phyloP scores from a whole-genome alignment of 2,329 filamentous ascomycete species.

The Immersiporthe knoxdaviesiana region DNA sequence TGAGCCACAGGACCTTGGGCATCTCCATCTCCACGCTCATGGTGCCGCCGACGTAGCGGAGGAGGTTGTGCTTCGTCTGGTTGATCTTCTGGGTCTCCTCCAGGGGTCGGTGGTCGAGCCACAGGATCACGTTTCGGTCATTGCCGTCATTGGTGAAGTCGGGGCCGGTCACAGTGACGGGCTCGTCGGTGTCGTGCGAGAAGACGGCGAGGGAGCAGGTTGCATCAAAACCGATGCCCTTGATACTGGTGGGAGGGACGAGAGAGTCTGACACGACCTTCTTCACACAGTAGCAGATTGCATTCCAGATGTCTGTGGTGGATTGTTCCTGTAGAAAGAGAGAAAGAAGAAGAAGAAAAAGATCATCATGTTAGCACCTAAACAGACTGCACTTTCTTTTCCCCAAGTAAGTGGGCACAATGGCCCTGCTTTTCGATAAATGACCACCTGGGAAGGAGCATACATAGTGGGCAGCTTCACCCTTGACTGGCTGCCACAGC shows the following conservation, averaged over 20 bases:
- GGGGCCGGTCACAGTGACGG: constrained; percentile 85
- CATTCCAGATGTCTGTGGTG: constrained; percentile 93
- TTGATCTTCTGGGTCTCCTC: constrained; percentile 94
- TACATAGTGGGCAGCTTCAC: constrained; percentile 61
- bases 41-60: constrained; percentile 94
- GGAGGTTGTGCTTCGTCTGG: constrained; percentile 84
- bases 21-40: constrained; percentile 99
- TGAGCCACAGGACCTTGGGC: constrained; percentile 96
- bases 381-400: neutral
- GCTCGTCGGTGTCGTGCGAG: constrained; percentile 84
- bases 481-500: constrained; percentile 76
- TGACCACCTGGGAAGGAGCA: constrained; percentile 32
- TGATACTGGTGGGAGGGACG: constrained; percentile 74
- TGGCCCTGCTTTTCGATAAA: neutral
- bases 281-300: constrained; percentile 88
- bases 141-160: constrained; percentile 79
- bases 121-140: constrained; percentile 93
- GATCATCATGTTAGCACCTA: neutral
- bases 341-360: too few relatives aligned
- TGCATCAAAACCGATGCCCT: constrained; percentile 94
- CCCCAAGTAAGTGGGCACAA: neutral
- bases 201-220: constrained; percentile 98
- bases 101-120: constrained; percentile 93
- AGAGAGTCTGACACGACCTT: constrained; percentile 80
- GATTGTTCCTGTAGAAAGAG: constrained; percentile 78